These are phyloP conservation scores for Novymonas esmeraldas DNA, from an alignment of 208 protist species.

Conservation along the genomic window DNA sequence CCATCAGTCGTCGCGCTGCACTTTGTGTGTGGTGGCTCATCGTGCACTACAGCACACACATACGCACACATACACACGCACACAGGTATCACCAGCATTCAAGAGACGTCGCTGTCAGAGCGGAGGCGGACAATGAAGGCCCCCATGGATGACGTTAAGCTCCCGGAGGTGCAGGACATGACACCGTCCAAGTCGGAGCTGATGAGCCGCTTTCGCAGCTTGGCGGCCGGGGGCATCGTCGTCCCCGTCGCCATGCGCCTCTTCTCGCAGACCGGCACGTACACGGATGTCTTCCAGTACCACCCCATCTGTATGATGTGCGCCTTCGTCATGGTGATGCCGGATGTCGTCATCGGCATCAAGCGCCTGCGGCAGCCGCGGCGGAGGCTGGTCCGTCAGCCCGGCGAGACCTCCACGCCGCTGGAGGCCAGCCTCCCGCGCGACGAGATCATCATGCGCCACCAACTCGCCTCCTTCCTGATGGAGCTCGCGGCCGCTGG, in stretches of 20 bases:
- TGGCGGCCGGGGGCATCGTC: constrained; percentile 19
- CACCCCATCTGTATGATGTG: constrained; percentile 59
- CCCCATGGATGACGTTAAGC: background rate
- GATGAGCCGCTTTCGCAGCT: constrained; percentile 17
- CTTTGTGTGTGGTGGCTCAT: too few species aligned
- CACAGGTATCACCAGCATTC: too few species aligned
- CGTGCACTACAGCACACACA: too few species aligned
- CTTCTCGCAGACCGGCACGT: constrained; percentile 13
- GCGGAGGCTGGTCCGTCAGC: background rate
- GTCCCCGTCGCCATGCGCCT: constrained; percentile 7
- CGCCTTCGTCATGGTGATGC: constrained; percentile 50
- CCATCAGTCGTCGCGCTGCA: too few species aligned
- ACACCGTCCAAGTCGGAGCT: constrained; percentile 9
- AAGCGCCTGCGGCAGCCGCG: constrained; percentile 23
- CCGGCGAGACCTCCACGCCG: background rate
- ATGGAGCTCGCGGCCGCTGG: constrained; percentile 39
- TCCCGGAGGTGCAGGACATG: constrained; percentile 1
- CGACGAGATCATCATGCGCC: constrained; percentile 30
- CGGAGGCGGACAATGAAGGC: too few species aligned
- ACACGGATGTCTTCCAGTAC: constrained; percentile 42
- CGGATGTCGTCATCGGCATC: constrained; percentile 47
- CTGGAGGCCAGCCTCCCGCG: background rate
- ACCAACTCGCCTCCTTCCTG: constrained; percentile 41
- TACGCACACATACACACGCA: too few species aligned
- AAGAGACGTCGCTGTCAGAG: too few species aligned